Evolutionary conservation across 2,329 filamentous ascomycete species (phyloP), one percentile per base, ranked within the genome.

Genomic region (Lizonia empirigonia): DNA sequence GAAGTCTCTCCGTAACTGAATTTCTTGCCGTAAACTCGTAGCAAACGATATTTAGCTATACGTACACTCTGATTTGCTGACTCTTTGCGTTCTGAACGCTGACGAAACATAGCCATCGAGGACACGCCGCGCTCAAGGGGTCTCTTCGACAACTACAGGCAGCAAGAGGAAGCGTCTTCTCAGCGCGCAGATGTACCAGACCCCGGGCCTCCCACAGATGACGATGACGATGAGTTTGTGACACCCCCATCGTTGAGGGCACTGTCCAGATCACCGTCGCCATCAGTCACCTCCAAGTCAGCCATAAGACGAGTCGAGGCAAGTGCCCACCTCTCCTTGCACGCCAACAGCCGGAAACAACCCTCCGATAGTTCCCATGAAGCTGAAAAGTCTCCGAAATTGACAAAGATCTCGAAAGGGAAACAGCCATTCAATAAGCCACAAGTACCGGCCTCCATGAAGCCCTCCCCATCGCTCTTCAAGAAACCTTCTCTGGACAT

Each of bases 131-230:
- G 37, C 13, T 42, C 49, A 3, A 18, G 22, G 16, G 27, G 33
- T 13, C 20, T 52, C 2, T 52, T 52, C 26, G 9, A 29, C 2
- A 37, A 38, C 10, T 27, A 23, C 18, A 15, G 13, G 23, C 26
- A 15, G 15, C 18, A 42, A n/a, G 20, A 10, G 12, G 20, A 20
- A 12, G 4, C 30, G 1, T 16, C 36, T 33, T 16, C 36, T 33
- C 7, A 10, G 7, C 32, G 7, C 16, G 12, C 7, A n/a, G 32
- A n/a, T 5, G n/a, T 16, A 6, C 19, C 5, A 5, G 59, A 66
- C 18, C 59, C 61, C 42, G 70, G 64, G 1, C 69, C 65, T 5
- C 55, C 66, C 1, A 72, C 70, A 2, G 69, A 70, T 24, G 66
- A 64, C 13, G 67, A 72, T 7, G 63, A 68, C 2, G 60, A 64